These are phyloP conservation scores for Clonostachys solani DNA, from an alignment of 2,329 filamentous ascomycete species.

Conservation along the genomic window DNA sequence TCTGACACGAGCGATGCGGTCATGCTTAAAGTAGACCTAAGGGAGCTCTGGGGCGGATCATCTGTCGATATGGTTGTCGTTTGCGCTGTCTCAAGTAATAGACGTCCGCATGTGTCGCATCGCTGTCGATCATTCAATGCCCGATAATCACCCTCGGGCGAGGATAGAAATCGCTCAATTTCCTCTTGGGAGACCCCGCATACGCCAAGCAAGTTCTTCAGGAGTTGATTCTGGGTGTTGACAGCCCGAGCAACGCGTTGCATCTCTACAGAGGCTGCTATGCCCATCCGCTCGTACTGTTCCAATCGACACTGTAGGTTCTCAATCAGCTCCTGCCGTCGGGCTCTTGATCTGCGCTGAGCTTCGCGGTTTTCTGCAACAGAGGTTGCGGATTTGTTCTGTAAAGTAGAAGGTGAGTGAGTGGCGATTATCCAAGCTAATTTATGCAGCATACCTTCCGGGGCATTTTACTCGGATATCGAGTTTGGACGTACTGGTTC, in stretches of 20 bases:
- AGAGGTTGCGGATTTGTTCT: slow-evolving; percentile 16
- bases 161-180: background rate
- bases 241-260: slow-evolving; percentile 40
- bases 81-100: too few species aligned
- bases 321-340: slow-evolving; percentile 43
- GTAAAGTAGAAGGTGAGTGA: too few species aligned
- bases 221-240: background rate
- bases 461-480: too few species aligned
- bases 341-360: slow-evolving; percentile 47
- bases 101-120: too few species aligned
- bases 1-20: too few species aligned
- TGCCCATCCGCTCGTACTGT: slow-evolving; percentile 40
- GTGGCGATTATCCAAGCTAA: too few species aligned
- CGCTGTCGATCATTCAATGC: background rate
- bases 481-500: too few species aligned
- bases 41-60: too few species aligned
- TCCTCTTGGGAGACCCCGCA: background rate
- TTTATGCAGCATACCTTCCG: too few species aligned
- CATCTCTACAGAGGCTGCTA: slow-evolving; percentile 47
- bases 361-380: slow-evolving; percentile 41
- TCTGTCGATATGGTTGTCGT: too few species aligned
- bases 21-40: too few species aligned
- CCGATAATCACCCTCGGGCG: background rate
- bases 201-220: background rate
- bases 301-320: slow-evolving; percentile 39